These are phyloP conservation scores for Ascoidea tarda DNA, from an alignment of 805 yeast genomes.

Conservation along the genomic window DNA sequence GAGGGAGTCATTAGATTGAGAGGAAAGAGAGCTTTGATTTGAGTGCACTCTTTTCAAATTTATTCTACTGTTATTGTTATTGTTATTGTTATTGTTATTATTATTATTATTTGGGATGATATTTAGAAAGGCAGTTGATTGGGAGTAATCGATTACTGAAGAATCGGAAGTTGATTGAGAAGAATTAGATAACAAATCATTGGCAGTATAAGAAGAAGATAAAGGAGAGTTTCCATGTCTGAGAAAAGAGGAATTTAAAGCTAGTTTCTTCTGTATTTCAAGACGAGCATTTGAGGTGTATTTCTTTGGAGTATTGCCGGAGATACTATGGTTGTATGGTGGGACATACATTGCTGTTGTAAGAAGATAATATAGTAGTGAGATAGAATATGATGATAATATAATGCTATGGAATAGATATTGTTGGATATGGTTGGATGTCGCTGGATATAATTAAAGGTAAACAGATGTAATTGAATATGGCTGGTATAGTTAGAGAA, in stretches of 20 bases:
- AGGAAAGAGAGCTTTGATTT: neutral
- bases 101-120: neutral
- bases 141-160: neutral
- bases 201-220: slow-evolving; percentile 14
- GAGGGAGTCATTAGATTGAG: neutral
- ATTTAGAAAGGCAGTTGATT: neutral
- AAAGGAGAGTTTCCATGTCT: slow-evolving; percentile 18
- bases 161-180: neutral
- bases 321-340: slow-evolving; percentile 1
- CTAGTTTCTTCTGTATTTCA: slow-evolving; percentile 15
- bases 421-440: no score
- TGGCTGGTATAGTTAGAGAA: no score
- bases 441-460: no score
- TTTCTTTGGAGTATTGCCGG: slow-evolving; percentile 15
- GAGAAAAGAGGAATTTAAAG: slow-evolving; percentile 8
- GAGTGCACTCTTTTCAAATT: neutral
- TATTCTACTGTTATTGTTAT: no score
- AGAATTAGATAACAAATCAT: slow-evolving; percentile 6
- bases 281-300: slow-evolving; percentile 18
- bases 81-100: neutral
- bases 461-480: no score
- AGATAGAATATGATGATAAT: no score
- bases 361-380: no score
- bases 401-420: no score
- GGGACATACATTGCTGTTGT: slow-evolving; percentile 1